A percentile compares a stretch with the other conserved stretches of the same genome.
These are phyloP conservation scores for Psilocybe azurescens DNA, from an alignment of 768 basidiomycete genomes.

Conservation along the genomic window DNA sequence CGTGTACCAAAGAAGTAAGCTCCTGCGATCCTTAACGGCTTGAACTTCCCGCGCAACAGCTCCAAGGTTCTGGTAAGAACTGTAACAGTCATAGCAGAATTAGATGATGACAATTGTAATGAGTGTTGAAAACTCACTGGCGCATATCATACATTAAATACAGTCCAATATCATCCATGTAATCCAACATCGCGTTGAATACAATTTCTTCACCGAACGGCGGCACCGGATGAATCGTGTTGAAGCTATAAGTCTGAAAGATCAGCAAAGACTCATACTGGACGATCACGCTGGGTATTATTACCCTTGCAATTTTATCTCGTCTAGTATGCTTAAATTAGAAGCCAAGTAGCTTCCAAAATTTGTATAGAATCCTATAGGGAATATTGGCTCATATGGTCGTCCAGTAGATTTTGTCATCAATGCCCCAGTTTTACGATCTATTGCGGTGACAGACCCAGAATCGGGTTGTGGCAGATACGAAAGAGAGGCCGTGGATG, in stretches of 20 bases:
- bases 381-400: conserved; percentile 45
- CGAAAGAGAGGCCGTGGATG: conserved; percentile 18
- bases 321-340: conserved; percentile 47
- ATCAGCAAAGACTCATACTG: neutral
- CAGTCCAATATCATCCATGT: conserved; percentile 54
- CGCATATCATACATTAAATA: conserved; percentile 70
- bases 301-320: conserved; percentile 51
- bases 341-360: conserved; percentile 43
- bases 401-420: conserved; percentile 38
- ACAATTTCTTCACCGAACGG: conserved; percentile 52
- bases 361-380: conserved; percentile 59
- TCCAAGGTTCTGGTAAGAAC: conserved; percentile 53
- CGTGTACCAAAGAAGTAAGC: conserved; percentile 71
- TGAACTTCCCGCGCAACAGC: conserved; percentile 55
- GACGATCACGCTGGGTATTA: neutral
- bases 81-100: conserved; percentile 16
- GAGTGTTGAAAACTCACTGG: conserved; percentile 37
- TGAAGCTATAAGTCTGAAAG: conserved; percentile 10
- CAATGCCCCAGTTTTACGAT: conserved; percentile 49
- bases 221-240: conserved; percentile 60
- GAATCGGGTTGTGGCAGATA: conserved; percentile 44
- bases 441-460: conserved; percentile 52
- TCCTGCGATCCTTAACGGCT: conserved; percentile 49
- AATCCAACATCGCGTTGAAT: conserved; percentile 47
- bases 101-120: neutral